Evolutionary conservation across 129 eudicot genomes (phyloP), one percentile per base, ranked within the genome.

Genomic region (Rutidosis leptorrhynchoides): DNA sequence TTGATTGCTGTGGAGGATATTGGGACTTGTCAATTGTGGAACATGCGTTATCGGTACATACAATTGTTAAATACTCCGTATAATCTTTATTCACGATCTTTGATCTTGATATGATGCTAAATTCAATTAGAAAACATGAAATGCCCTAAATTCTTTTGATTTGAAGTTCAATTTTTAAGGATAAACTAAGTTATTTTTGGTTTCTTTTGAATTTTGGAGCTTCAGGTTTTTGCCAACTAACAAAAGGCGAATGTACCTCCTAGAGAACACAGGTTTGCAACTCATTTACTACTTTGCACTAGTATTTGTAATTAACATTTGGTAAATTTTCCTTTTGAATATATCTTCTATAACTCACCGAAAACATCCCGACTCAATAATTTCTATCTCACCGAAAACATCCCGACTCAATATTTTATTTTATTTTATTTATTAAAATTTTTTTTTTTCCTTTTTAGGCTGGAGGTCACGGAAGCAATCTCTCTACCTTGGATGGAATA

Each of bases 211-310:
- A 51, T 77, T 49, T 56, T 82, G 82, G 82, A 76, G 75, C 71
- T 79, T 77, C 85, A 87, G 98, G 74, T 93, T 85, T 76, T 93
- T 95, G 96, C 96, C 98, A 33, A 93, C 88, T 69, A 89, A 93
- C 89, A 93, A 93, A 81, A 93, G 98, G 82, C 81, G 98, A 80
- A 93, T 93, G 98, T 93, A 93, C 78, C 95, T 93, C 51, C 92
- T 93, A 0, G 98, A 93, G 71, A 93, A 93, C 81, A 93, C 98
- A 49, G 98, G 98, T 89, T 55, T 10, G 66, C 68, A 19, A n/a
- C 24, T 40, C 2, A 23, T 16, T 21, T 69, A 33, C 35, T 26
- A 16, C 19, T 74, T 55, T 5, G 30, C 24, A 1, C 64, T 37
- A 8, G n/a, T 46, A 55, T 57, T n/a, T 58, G 30, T 64, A 55